These are phyloP conservation scores for Aspergillus taichungensis DNA, from an alignment of 495 filamentous ascomycete species.

Conservation along the genomic window DNA sequence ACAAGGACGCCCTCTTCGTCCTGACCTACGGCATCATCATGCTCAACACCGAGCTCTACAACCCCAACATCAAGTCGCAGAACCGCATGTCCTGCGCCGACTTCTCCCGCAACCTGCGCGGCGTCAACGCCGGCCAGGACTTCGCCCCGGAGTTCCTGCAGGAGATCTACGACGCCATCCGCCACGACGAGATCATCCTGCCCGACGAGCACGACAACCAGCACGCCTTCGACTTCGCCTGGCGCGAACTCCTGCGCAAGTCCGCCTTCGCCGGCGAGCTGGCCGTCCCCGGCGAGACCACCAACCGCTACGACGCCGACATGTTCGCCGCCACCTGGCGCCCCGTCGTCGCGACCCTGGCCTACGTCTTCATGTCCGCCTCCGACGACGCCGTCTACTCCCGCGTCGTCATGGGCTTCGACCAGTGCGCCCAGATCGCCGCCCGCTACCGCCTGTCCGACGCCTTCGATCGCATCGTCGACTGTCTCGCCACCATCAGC, in stretches of 20 bases:
- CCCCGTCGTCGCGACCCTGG: constrained; percentile 86
- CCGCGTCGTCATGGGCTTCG: constrained; percentile 85
- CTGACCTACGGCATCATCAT: constrained; percentile 95
- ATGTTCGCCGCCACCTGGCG: constrained; percentile 98
- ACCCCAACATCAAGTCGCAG: constrained; percentile 73
- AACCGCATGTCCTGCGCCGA: constrained; percentile 73
- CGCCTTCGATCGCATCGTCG: constrained; percentile 83
- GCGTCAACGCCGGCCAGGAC: constrained; percentile 77
- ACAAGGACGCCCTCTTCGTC: constrained; percentile 84
- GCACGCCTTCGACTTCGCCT: constrained; percentile 93
- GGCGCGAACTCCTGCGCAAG: constrained; percentile 89
- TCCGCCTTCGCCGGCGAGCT: constrained; percentile 65
- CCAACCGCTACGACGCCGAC: constrained; percentile 91
- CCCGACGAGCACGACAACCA: constrained; percentile 96
- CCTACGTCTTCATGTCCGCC: constrained; percentile 98
- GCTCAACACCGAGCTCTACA: constrained; percentile 91
- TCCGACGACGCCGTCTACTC: constrained; percentile 96
- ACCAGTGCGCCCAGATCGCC: constrained; percentile 91
- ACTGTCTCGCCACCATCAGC: constrained; percentile 81
- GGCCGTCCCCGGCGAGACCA: constrained; percentile 69
- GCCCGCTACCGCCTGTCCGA: constrained; percentile 77
- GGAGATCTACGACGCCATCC: constrained; percentile 85
- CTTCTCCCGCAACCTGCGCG: constrained; percentile 81
- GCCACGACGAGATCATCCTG: constrained; percentile 86
- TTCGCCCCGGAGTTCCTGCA: constrained; percentile 82